Evolutionary conservation across 2,329 filamentous ascomycete genomes (phyloP), one percentile per base, ranked within the genome.

Genomic region (Penicillium glabrum): DNA sequence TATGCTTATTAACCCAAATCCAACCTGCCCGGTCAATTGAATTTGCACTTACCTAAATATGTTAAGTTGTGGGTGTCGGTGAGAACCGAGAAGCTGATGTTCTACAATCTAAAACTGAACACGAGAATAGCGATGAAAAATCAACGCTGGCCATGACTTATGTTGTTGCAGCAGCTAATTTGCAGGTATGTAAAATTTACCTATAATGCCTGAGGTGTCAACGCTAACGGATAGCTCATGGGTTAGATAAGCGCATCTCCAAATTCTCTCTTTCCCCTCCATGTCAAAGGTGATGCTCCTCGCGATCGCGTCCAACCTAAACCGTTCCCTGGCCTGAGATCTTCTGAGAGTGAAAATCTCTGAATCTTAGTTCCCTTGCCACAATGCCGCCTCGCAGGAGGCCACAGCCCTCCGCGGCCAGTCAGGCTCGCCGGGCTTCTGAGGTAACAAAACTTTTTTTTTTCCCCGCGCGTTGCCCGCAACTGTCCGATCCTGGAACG

Each of bases 301-400:
- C 29, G 46, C 23, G 29, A 47, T 49, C 33, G 39, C 33, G 47
- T 58, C 35, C 52, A 21, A 11, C 43, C 50, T 41, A 21, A 53
- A 53, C 44, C 44, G 46, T 47, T 50, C 51, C 46, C 53, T 56
- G 53, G 53, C 51, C 57, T 62, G 56, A 57, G 45, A 52, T 56
- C 41, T 35, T 21, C 37, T 49, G n/a, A 57, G 49, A 47, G 27
- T 24, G 31, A 10, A 33, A 48, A 11, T 52, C 23, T 46, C 24
- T 35, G 54, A 48, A 58, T 10, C 23, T 49, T 50, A 55, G 54
- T 51, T 43, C 24, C 31, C 44, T 56, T 59, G 56, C 50, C 46
- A 61, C 54, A 53, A 76, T 77, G 73, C 71, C 73, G 59, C 73
- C 73, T 57, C 72, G 72, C 59, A 72, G 65, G 64, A 72, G 69